Evolutionary conservation across 176 grass and related monocot species (phyloP), one percentile per base, ranked within the genome.

Genomic region (Cenchrus americanus): DNA sequence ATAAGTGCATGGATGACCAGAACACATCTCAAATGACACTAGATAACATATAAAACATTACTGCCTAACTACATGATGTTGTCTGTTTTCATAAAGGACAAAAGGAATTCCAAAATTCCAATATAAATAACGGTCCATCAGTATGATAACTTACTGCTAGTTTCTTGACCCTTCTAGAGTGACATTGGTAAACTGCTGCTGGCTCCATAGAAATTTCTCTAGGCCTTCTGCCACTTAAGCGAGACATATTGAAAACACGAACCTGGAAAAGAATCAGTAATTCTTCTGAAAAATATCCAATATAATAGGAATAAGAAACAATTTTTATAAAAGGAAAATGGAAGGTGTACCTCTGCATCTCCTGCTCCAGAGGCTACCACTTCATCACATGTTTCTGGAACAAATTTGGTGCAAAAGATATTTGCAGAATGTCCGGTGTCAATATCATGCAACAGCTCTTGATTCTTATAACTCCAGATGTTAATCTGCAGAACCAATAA

Each of bases 381-480:
- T 77, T 98, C 96, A 78, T 98, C 96, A 22, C 87, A 90, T 83
- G 91, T 98, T 83, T 95, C 91, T 0, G 96, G 96, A 52, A 98
- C 73, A 88, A 98, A 98, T 76, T 88, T 96, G 68, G 91, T 95
- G 64, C 96, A 98, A 86, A 98, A 98, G 87, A 98, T 92, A 55
- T 98, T 98, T 26, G 91, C 71, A 57, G 93, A 92, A 83, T 98
- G 96, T 27, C 96, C 96, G 0, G 89, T 98, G 23, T 92, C 89
- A 85, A 98, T 98, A 48, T 87, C 89, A 94, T 98, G 93, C 66
- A 91, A 72, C 44, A 98, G 85, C 64, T 83, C 79, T 71, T 57
- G 75, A 75, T 92, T 89, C 57, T 73, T 50, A 58, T 98, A 98
- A 77, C 83, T 95, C 96, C 96, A 98, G 80, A 98, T 94, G 47